phyloP scores from a whole-genome alignment of 106 monocot species.

The Gastrodia elata region DNA sequence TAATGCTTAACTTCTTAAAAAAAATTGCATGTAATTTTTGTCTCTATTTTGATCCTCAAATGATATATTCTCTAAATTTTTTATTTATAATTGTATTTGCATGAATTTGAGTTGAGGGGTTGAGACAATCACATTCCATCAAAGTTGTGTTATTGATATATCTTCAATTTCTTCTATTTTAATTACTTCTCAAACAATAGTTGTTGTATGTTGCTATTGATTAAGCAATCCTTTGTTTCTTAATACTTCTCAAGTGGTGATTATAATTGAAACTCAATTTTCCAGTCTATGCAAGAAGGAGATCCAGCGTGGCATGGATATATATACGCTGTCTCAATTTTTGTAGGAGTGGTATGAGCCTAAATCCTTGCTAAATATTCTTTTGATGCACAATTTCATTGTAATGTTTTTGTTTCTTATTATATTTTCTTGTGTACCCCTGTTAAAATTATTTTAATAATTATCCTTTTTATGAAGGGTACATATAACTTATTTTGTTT shows the following conservation, averaged over 20 bases:
- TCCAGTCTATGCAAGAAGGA: constrained; percentile 95
- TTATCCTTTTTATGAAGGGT: background rate
- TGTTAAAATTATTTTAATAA: background rate
- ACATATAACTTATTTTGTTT: background rate
- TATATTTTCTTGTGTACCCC: background rate
- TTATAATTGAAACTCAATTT: constrained; percentile 7
- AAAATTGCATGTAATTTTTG: background rate
- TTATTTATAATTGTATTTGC: background rate
- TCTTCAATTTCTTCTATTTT: background rate
- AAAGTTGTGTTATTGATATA: background rate
- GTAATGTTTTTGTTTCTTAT: background rate
- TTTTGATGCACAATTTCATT: background rate
- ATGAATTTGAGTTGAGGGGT: background rate
- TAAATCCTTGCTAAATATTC: constrained; percentile 7
- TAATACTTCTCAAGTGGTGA: background rate
- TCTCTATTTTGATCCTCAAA: background rate
- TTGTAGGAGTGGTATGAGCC: constrained; percentile 88
- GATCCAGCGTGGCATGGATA: constrained; percentile 93
- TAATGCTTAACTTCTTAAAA: too few relatives aligned
- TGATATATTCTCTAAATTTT: background rate
- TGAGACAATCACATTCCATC: background rate
- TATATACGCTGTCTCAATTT: constrained; percentile 87
- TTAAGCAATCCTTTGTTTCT: background rate
- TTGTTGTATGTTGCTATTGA: background rate
- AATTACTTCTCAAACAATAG: background rate